A percentile compares a stretch with the other conserved stretches of the same genome.
These are phyloP conservation scores for Erucastrum elatum DNA, from an alignment of 345 rosid species.

Conservation along the genomic window DNA sequence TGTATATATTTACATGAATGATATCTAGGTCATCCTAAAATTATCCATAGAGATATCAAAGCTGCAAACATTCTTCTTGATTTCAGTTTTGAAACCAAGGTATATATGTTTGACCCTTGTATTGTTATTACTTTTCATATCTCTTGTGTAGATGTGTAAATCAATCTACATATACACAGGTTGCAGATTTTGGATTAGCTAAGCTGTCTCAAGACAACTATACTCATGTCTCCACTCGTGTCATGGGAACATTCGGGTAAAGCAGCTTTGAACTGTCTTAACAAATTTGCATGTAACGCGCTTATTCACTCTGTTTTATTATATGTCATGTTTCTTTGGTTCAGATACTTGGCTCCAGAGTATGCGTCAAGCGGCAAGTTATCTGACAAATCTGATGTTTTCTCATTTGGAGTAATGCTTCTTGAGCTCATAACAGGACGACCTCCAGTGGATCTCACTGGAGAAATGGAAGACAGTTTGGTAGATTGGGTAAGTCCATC, in stretches of 20 bases:
- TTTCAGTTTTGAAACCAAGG: conserved; percentile 70
- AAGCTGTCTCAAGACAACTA: conserved; percentile 71
- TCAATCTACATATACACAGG: conserved; percentile 41
- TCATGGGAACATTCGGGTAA: conserved; percentile 99
- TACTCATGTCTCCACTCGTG: conserved; percentile 92
- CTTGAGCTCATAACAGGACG: conserved; percentile 83
- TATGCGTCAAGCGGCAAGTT: conserved; percentile 90
- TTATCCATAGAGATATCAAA: conserved; percentile 94
- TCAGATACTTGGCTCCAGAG: conserved; percentile 92
- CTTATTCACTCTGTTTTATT: neutral
- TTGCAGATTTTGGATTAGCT: conserved; percentile 98
- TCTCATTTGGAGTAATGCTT: conserved; percentile 84
- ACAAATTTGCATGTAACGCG: neutral
- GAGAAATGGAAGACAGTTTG: conserved; percentile 76
- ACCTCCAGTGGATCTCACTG: conserved; percentile 57
- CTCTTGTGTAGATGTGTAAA: neutral
- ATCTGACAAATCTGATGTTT: conserved; percentile 89
- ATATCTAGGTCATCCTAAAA: conserved; percentile 73
- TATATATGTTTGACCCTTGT: conserved; percentile 23
- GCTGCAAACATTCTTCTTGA: conserved; percentile 85
- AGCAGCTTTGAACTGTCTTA: conserved; percentile 19
- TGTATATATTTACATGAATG: conserved; percentile 5
- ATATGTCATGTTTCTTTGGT: neutral
- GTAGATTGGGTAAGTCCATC: conserved; percentile 71
- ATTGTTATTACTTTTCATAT: neutral